Base-by-base conservation (phyloP, 768 basidiomycete species). In the Tricholoma sp. region DNA sequence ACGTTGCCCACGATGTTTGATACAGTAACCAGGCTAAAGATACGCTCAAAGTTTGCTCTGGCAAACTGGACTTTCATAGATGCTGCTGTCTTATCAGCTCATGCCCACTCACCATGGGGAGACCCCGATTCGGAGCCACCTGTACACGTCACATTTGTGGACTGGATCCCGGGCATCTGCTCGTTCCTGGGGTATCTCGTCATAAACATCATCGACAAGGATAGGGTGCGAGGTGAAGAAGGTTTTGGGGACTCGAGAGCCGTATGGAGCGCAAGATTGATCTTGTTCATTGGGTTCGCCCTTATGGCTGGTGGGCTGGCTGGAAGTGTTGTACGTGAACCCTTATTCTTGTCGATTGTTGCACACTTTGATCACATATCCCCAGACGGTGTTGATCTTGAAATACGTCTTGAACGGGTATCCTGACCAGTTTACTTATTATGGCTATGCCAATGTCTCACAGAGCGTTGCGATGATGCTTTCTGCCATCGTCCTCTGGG, bases 121-220 rank as follows among this genome's bases (percentile, higher is more conserved):
- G 79, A 85, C 4, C 88, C 88, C 2, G 79, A 87, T 63, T 78
- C 84, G 52, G 82, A 84, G 0, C 69, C 75, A 0, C 79, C 80
- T 9, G 79, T 82, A 0, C 93, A 93, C 66, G 91, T 99, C 69
- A 76, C 82, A 11, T 97, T 98, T 69, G 85, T 93, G 55, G 97
- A 98, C 77, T 99, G 97, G 97, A 77, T 97, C n/a, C 94, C 96
- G 0, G 96, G 95, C 19, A 84, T 98, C 63, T 94, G 88, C 72
- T 93, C 92, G 6, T 81, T 97, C 29, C 74, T 98, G 11, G 97
- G 96, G 18, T 94, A 95, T 80, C 72, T 98, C 60, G 79, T 97
- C 71, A 85, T 96, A 73, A 94, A 94, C 71, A 70, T 97, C 56
- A 94, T 98, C 65, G 94, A 99, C 77, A 98, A 98, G 76, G 89